Conservation (phyloP, 2,329 filamentous ascomycete species). For the Penicillium glabrum region DNA sequence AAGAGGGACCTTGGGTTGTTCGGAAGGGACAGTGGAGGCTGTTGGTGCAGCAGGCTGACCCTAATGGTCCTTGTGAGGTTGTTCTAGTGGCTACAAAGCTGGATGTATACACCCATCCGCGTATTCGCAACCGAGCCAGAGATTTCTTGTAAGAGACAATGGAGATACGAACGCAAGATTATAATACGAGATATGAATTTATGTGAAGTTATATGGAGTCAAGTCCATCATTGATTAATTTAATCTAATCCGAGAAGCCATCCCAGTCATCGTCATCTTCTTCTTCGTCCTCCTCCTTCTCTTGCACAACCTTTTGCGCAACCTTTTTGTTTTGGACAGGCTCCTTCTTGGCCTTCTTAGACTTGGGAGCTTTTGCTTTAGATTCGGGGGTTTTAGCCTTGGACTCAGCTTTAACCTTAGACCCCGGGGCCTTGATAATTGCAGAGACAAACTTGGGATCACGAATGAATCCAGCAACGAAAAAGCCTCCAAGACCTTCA, state of each 20-base stretch:
- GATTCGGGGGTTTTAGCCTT: neutral
- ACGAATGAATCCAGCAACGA: constrained; percentile 82
- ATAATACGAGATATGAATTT: neutral
- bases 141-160: constrained; percentile 55
- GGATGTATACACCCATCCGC: constrained; percentile 68
- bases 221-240: neutral
- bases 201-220: neutral
- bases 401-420: constrained; percentile 3
- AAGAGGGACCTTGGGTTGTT: constrained; percentile 58
- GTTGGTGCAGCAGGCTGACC: constrained; percentile 61
- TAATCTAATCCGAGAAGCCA: constrained; percentile 42
- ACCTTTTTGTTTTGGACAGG: neutral
- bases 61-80: constrained; percentile 60
- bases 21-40: constrained; percentile 71
- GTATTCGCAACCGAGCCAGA: constrained; percentile 64
- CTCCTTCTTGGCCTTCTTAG: neutral
- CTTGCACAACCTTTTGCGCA: neutral
- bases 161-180: neutral
- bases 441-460: constrained; percentile 40
- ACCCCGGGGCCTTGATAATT: neutral
- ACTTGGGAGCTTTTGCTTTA: constrained; percentile 1
- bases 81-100: constrained; percentile 74
- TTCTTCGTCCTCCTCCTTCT: constrained; percentile 16
- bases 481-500: constrained; percentile 90
- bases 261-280: constrained; percentile 43